These are phyloP conservation scores for Mollisia scopiformis DNA, from an alignment of 2,329 filamentous ascomycete species.

Conservation along the genomic window DNA sequence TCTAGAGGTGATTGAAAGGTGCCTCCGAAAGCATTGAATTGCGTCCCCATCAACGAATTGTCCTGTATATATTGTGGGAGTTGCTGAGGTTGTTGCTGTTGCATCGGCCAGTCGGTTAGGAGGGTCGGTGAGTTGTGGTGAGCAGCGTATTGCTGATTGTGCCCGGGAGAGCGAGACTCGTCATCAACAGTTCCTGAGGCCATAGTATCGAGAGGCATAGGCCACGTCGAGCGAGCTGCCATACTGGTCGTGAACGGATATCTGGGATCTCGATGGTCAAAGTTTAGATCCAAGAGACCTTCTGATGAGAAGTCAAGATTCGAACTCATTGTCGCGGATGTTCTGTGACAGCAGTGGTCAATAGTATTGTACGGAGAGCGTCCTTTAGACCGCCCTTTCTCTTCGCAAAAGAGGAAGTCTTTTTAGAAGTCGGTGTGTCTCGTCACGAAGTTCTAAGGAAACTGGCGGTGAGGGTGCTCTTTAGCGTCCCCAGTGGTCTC, in stretches of 20 bases:
- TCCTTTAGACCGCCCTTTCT: constrained; percentile 39
- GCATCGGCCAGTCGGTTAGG: constrained; percentile 64
- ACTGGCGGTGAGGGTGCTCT: too few relatives aligned
- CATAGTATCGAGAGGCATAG: constrained; percentile 38
- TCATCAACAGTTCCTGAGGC: constrained; percentile 35
- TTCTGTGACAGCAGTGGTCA: constrained; percentile 35
- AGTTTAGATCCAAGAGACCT: constrained; percentile 63
- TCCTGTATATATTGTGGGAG: constrained; percentile 38
- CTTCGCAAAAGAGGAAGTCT: constrained; percentile 37
- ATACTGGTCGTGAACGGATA: constrained; percentile 51
- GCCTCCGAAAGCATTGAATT: constrained; percentile 34
- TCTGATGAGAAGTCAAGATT: constrained; percentile 65
- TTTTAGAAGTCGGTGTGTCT: constrained; percentile 36
- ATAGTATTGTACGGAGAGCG: constrained; percentile 49
- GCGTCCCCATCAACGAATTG: constrained; percentile 36
- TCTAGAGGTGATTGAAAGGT: constrained; percentile 37
- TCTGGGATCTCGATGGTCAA: constrained; percentile 57
- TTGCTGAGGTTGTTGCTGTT: constrained; percentile 35
- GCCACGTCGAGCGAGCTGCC: constrained; percentile 40
- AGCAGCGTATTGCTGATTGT: constrained; percentile 43
- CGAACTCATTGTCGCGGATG: constrained; percentile 50
- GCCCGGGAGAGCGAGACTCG: constrained; percentile 39
- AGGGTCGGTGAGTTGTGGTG: constrained; percentile 52
- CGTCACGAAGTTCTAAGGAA: constrained; percentile 27
- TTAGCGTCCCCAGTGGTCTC: neutral